Conservation (phyloP, 192 early-diverging fungal species). For the Physocladia obscura region DNA sequence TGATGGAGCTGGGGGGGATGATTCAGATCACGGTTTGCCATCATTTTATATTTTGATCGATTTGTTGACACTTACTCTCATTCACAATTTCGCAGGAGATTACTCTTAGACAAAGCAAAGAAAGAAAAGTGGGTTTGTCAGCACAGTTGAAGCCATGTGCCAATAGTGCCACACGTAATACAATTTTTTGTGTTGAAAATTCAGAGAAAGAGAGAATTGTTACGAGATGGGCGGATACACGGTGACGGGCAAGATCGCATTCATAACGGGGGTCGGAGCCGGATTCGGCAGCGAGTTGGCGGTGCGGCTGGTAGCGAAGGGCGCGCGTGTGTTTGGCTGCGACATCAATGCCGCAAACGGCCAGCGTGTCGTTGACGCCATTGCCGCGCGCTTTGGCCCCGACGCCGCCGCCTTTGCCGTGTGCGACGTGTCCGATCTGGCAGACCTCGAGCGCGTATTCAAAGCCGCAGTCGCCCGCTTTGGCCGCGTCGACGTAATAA, state of each 20-base stretch:
- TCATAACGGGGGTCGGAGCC: conserved; percentile 22
- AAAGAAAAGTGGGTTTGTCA: no score
- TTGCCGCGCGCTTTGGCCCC: not conserved
- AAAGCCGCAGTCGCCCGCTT: conserved; percentile 58
- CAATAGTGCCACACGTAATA: no score
- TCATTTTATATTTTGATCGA: no score
- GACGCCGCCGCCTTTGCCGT: conserved; percentile 53
- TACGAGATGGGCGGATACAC: no score
- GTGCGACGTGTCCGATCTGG: conserved; percentile 65
- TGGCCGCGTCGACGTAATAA: conserved; percentile 47
- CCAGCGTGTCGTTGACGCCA: conserved; percentile 1
- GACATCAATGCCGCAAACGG: conserved; percentile 7
- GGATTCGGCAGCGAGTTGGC: conserved; percentile 25
- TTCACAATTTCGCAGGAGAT: no score
- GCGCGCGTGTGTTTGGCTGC: conserved; percentile 1
- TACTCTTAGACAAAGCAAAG: no score
- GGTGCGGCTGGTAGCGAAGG: conserved; percentile 10
- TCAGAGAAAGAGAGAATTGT: no score
- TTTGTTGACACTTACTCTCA: no score
- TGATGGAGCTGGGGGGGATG: conserved; percentile 27
- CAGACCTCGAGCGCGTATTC: conserved; percentile 63
- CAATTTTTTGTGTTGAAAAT: no score
- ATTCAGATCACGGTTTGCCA: conserved; percentile 20
- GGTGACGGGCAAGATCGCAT: conserved; percentile 15
- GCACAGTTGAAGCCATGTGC: no score